Evolutionary conservation across 345 rosid genomes (phyloP), one percentile per base, ranked within the genome.

Genomic region (Citrus sinensis): DNA sequence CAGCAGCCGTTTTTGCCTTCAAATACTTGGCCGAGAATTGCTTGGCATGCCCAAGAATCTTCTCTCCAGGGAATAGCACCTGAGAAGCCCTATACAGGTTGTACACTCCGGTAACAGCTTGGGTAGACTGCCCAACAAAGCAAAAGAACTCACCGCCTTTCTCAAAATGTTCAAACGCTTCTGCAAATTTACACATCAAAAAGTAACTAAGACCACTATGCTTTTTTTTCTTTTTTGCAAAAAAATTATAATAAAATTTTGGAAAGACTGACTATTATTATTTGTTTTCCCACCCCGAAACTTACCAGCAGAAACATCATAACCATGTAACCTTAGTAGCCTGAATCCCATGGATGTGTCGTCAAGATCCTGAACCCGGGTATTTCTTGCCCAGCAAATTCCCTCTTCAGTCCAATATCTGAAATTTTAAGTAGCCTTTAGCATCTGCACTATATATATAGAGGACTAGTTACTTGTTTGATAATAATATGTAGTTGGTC

Each of bases 291-390:
- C 25, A 17, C 4, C 29, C 20, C 16, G 49, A 1, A 2, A 40
- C 71, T 51, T 87, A 96, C 99, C 96, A 0, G 98, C 85, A 42
- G 94, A 90, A 78, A 97, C 96, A 3, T 88, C 80, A 78, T 91
- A 82, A 40, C 98, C 99, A 74, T 92, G 87, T 62, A 89, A 82
- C 77, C 99, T 87, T 39, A 94, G 76, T 24, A 93, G 78, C 67
- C 98, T 85, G 82, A 97, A 97, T 40, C 92, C 99, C 99, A 97
- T 97, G 54, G 99, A 87, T 1, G 98, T 97, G 73, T 94, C 98
- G 56, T 97, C 99, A 54, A 97, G 85, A 58, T 97, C 99, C 46
- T 86, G 92, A 54, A 97, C 91, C 58, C 60, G 58, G 6, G 98
- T 83, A 78, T 94, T 89, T 80, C 98, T 92, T 17, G 99, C 98